Percentiles rank a stretch among this genome's conserved stretches.
These are phyloP conservation scores for Penicillium antarcticum DNA, from an alignment of 495 filamentous ascomycete genomes.

Conservation along the genomic window DNA sequence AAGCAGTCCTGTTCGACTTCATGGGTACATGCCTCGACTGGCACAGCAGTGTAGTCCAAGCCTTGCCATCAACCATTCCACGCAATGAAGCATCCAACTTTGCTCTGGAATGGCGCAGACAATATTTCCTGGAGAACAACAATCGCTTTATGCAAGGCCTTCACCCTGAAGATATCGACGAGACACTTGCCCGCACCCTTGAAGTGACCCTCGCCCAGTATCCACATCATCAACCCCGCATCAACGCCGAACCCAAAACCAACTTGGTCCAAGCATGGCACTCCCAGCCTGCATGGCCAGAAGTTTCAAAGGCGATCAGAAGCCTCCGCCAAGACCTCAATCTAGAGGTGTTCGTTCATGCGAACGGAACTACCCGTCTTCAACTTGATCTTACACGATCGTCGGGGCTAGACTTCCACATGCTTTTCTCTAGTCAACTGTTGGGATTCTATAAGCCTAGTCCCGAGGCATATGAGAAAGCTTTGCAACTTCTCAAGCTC, in stretches of 20 bases:
- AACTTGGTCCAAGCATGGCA: conserved; percentile 40
- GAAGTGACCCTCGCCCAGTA: conserved; percentile 27
- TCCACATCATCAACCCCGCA: conserved; percentile 15
- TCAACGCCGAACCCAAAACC: conserved; percentile 18
- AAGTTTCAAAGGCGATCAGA: conserved; percentile 33
- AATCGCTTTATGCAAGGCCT: conserved; percentile 29
- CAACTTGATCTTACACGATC: conserved; percentile 51
- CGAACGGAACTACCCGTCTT: conserved; percentile 54
- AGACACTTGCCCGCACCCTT: conserved; percentile 38
- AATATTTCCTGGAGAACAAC: conserved; percentile 44
- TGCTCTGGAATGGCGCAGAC: conserved; percentile 47
- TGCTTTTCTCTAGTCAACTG: conserved; percentile 51
- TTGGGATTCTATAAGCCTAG: conserved; percentile 47
- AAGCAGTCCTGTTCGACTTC: conserved; percentile 42
- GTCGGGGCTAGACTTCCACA: conserved; percentile 46
- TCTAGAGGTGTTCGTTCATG: conserved; percentile 43
- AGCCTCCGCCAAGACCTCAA: conserved; percentile 20
- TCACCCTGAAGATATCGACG: conserved; percentile 47
- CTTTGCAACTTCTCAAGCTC: conserved; percentile 38
- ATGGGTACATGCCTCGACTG: conserved; percentile 45
- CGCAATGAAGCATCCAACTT: conserved; percentile 26
- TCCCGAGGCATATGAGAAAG: conserved; percentile 43
- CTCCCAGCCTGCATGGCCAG: conserved; percentile 44
- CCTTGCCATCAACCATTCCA: conserved; percentile 17
- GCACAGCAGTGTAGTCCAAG: conserved; percentile 29